Conservation (phyloP, 2,329 filamentous ascomycete species). For the Pyrenochaeta sp. region DNA sequence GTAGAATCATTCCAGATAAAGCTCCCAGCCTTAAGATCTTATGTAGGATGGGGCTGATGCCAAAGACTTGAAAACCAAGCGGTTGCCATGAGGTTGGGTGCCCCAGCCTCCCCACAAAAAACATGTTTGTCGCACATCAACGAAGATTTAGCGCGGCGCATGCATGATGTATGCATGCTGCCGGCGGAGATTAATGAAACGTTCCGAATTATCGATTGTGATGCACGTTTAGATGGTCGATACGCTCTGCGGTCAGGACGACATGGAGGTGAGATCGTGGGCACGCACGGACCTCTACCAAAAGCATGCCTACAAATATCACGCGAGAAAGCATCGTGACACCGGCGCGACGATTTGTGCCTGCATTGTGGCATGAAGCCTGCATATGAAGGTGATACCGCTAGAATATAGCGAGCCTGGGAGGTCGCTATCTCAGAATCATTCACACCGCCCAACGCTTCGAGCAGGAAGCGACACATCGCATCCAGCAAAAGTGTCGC, state of each 20-base stretch:
- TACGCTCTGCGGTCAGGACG: slow-evolving; percentile 10
- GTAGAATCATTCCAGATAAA: slow-evolving; percentile 12
- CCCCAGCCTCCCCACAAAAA: slow-evolving; percentile 34
- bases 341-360: slow-evolving; percentile 10
- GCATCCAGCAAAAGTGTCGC: background rate
- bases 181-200: slow-evolving; percentile 20
- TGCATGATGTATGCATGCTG: slow-evolving; percentile 25
- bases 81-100: slow-evolving; percentile 28
- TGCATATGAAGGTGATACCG: background rate
- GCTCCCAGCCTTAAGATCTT: slow-evolving; percentile 8
- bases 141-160: slow-evolving; percentile 18
- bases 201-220: slow-evolving; percentile 17
- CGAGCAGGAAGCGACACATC: background rate
- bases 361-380: background rate
- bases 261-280: slow-evolving; percentile 2
- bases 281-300: slow-evolving; percentile 14
- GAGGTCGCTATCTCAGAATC: too few relatives aligned
- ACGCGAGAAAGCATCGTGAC: slow-evolving; percentile 10
- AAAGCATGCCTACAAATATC: background rate
- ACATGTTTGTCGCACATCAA: slow-evolving; percentile 35
- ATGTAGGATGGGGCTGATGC: slow-evolving; percentile 17
- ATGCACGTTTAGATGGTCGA: slow-evolving; percentile 7
- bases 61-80: slow-evolving; percentile 21
- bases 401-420: too few relatives aligned
- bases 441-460: slow-evolving; percentile 5